Base-by-base conservation (phyloP, 2,329 filamentous ascomycete genomes). In the Venturia pyrina region DNA sequence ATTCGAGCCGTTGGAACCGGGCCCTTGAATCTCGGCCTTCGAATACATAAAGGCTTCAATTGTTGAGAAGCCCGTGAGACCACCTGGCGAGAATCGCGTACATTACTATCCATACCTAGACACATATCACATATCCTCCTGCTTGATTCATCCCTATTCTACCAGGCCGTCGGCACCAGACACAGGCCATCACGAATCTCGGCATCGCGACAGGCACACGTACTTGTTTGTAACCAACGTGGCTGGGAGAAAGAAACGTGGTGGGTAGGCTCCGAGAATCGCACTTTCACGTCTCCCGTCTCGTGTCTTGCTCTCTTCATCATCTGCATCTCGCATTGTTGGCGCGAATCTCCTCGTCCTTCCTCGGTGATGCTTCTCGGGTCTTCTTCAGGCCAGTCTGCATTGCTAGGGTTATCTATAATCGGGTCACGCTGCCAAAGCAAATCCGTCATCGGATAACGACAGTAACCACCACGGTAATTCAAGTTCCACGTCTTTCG, bases 401-500 rank as follows among this genome's bases (percentile, higher is more conserved):
- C 53, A 57, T 57, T 37, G 53, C 53, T 57, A 57, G 53, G 53
- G 53, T 37, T 57, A 37, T 57, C 53, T 50, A 37, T n/a, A 37
- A 8, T n/a, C 53, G 28, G 37, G 53, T 57, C 53, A 57, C 53
- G 53, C 53, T 57, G 53, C 28, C 53, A 57, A 57, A 57, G 53
- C 53, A 34, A 57, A 57, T 57, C 37, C 53, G 53, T 57, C 53
- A 57, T 57, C 53, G 28, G 53, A 57, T n/a, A 57, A 57, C 53
- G 53, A 57, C 15, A 19, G 53, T 37, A 37, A 37, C 53, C 53
- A 59, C 32, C 53, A 37, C 53, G 15, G 32, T 34, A 19, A n/a
- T 10, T 34, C 28, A 7, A 34, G 15, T 37, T 19, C 21, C 53
- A n/a, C 15, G 32, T 37, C 13, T 19, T 59, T 17, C 28, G 13